Conservation (phyloP, 345 rosid species). For the Passiflora organensis region DNA sequence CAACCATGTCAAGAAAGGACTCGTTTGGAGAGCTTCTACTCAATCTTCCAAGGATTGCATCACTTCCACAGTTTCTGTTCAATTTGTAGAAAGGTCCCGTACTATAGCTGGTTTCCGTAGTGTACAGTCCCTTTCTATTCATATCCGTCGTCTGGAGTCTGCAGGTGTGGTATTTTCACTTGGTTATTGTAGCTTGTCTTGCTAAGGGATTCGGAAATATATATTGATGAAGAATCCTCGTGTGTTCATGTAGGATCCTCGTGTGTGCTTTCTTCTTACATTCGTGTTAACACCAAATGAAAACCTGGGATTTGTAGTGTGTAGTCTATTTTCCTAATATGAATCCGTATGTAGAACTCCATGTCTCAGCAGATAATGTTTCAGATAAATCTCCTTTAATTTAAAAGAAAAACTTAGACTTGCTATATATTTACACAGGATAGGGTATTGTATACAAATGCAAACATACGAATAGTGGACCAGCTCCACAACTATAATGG, state of each 20-base stretch:
- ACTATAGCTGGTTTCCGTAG: slow-evolving; percentile 18
- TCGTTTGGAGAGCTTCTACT: slow-evolving; percentile 69
- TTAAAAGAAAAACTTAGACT: no score
- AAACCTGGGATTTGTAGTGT: neutral
- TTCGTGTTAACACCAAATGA: no score
- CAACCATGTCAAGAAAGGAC: slow-evolving; percentile 78
- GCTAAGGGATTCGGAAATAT: slow-evolving; percentile 18
- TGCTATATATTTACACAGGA: neutral
- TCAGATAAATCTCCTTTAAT: no score
- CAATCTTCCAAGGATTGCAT: slow-evolving; percentile 79
- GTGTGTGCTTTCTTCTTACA: neutral
- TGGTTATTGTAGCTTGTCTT: slow-evolving; percentile 9
- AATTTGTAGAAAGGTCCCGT: slow-evolving; percentile 55
- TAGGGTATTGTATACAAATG: neutral
- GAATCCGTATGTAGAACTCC: no score
- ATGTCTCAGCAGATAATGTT: no score
- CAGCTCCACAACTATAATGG: neutral
- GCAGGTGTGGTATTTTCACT: neutral
- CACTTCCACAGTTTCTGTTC: slow-evolving; percentile 85
- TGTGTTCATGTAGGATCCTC: neutral
- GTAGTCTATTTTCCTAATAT: no score
- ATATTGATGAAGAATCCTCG: slow-evolving; percentile 26
- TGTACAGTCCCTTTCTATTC: neutral
- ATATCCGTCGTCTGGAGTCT: neutral
- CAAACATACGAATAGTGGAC: neutral